A percentile compares a stretch with the other conserved stretches of the same genome.
These are phyloP conservation scores for Musa troglodytarum DNA, from an alignment of 176 grass and related monocot genomes.

Conservation along the genomic window DNA sequence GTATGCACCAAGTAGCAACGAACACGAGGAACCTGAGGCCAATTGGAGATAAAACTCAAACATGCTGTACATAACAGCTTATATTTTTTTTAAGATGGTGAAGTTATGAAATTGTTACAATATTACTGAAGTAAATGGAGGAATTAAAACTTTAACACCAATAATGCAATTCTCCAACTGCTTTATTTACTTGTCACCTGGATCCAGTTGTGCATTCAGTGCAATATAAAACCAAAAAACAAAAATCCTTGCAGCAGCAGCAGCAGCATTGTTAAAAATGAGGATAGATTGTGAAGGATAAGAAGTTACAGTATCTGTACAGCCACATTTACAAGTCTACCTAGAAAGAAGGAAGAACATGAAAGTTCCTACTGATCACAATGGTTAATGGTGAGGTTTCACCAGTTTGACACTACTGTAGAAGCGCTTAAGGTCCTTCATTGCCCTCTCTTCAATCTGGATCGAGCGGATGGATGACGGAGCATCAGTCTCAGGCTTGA, in stretches of 20 bases:
- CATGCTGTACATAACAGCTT: too few species aligned
- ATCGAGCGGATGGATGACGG: constrained; percentile 91
- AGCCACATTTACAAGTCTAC: constrained; percentile 49
- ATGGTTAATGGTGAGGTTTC: constrained; percentile 50
- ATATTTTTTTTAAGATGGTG: too few species aligned
- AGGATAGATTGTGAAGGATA: not conserved
- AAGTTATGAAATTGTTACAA: too few species aligned
- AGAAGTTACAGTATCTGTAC: constrained; percentile 29
- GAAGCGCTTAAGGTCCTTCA: constrained; percentile 97
- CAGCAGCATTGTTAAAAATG: not conserved
- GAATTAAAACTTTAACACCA: too few species aligned
- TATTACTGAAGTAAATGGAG: too few species aligned
- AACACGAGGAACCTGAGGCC: too few species aligned
- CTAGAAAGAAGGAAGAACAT: constrained; percentile 22
- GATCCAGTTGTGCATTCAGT: too few species aligned
- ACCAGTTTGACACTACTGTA: constrained; percentile 85
- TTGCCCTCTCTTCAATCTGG: constrained; percentile 93
- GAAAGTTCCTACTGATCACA: constrained; percentile 12
- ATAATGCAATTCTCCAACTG: too few species aligned
- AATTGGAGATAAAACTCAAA: too few species aligned
- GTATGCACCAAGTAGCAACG: too few species aligned
- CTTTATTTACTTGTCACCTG: too few species aligned
- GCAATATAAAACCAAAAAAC: not conserved
- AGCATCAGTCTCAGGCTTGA: constrained; percentile 62
- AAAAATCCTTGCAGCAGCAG: not conserved